Base-by-base conservation (phyloP, 2,329 filamentous ascomycete species). In the Colletotrichum navitas region DNA sequence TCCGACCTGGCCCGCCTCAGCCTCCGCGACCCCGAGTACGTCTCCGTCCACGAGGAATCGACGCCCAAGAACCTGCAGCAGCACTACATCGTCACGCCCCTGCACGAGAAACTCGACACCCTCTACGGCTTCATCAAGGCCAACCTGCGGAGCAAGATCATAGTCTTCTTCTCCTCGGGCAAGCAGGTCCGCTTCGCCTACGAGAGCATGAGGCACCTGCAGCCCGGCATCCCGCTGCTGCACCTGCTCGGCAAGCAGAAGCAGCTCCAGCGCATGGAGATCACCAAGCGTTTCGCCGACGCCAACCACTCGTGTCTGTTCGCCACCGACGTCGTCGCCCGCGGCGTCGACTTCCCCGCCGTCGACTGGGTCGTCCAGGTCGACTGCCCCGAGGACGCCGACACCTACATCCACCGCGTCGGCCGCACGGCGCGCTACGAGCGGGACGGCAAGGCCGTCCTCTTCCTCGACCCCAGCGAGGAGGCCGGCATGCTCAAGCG, bases 351-450 rank as follows among this genome's bases (percentile, higher is more conserved):
- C 80, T 98, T 99, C 79, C 96, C 96, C 0, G 92, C 94, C 3
- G 96, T 99, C 0, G 96, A 99, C 80, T 99, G 96, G 93, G 96
- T 99, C 6, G 94, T 99, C n/a, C 96, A 99, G 79, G 88, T 94
- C n/a, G 96, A 99, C 80, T 97, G 94, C 75, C 96, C 96, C 0
- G 96, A 99, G 81, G 95, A 99, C 80, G 93, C 93, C 5, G 96
- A 98, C 78, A 99, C 96, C 0, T 99, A 99, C 78, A 98, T 99
- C 76, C 96, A 99, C 82, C 91, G 96, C 71, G 95, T 98, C 5
- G 96, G 96, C 1, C 90, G 96, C 39, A 98, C 96, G 24, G 96
- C 96, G n/a, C 90, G 95, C 29, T 98, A 97, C 80, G 92, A 98
- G 77, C 92, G 93, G 74, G 90, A 94, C 64, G 96, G 96, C 10